Percentiles rank a stretch among this genome's conserved stretches.
phyloP scores from a whole-genome alignment of 2,329 filamentous ascomycete genomes.

The Sclerotinia borealis region DNA sequence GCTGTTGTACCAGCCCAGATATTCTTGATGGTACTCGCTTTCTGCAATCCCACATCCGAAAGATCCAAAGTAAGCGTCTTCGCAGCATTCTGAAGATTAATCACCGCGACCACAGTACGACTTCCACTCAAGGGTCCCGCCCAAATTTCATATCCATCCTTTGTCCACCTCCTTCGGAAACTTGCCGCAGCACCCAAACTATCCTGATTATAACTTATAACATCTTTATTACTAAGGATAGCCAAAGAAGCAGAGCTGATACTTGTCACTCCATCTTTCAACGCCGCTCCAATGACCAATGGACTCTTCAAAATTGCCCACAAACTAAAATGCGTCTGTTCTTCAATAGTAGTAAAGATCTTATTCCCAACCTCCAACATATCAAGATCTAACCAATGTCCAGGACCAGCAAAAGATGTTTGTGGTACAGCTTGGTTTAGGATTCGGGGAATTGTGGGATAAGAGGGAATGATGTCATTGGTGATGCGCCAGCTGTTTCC shows the following conservation, averaged over 20 bases:
- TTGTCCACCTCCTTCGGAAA: conserved; percentile 24
- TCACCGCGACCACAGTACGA: conserved; percentile 23
- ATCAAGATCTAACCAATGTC: conserved; percentile 39
- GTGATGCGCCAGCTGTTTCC: conserved; percentile 38
- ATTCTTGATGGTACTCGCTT: conserved; percentile 21
- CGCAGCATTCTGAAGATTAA: conserved; percentile 19
- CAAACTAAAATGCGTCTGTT: conserved; percentile 38
- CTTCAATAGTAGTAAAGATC: conserved; percentile 34
- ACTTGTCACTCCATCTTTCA: conserved; percentile 21
- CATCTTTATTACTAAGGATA: conserved; percentile 22
- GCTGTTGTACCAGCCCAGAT: conserved; percentile 20
- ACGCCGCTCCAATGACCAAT: conserved; percentile 24
- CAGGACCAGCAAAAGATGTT: conserved; percentile 34
- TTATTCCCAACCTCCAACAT: conserved; percentile 38
- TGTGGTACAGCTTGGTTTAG: conserved; percentile 38
- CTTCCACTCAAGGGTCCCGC: conserved; percentile 21
- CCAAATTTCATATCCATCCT: conserved; percentile 28
- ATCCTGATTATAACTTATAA: conserved; percentile 28
- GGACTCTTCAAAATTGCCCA: conserved; percentile 37
- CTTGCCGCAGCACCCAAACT: conserved; percentile 23
- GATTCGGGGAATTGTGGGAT: conserved; percentile 35
- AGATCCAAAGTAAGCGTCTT: conserved; percentile 23
- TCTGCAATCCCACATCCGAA: conserved; percentile 25
- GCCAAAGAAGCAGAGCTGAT: conserved; percentile 17
- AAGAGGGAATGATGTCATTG: conserved; percentile 38